Evolutionary conservation across 805 yeast species (phyloP).

Genomic region (Schwanniomyces polymorphus): DNA sequence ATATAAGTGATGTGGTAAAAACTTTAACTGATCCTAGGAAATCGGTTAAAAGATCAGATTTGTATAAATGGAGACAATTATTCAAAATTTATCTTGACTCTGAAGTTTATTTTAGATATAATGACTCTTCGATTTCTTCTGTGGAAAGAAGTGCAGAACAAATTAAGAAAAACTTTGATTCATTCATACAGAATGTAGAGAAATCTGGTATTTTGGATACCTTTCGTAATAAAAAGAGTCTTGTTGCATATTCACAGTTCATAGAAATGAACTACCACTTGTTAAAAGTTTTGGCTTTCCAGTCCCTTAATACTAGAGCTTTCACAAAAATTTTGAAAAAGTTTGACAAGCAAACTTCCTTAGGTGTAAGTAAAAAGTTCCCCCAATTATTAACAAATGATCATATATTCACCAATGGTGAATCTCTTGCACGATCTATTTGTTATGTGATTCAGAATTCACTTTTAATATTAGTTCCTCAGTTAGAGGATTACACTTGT

Average conservation of each 20-base stretch:
- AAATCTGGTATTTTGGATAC: constrained; percentile 33
- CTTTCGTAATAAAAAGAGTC: constrained; percentile 49
- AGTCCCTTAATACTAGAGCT: constrained; percentile 62
- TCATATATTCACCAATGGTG: constrained; percentile 45
- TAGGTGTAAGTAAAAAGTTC: constrained; percentile 47
- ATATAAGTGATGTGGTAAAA: constrained; percentile 39
- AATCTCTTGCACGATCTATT: constrained; percentile 52
- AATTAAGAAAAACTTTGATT: constrained; percentile 42
- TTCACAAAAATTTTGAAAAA: constrained; percentile 69
- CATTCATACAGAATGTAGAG: constrained; percentile 41
- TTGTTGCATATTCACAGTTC: constrained; percentile 49
- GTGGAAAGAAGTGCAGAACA: constrained; percentile 48
- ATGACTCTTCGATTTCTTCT: constrained; percentile 40
- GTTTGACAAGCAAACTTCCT: constrained; percentile 69
- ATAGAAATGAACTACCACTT: constrained; percentile 53
- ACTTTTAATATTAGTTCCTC: constrained; percentile 62
- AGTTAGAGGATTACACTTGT: constrained; percentile 72
- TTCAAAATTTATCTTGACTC: constrained; percentile 65
- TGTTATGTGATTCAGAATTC: constrained; percentile 56
- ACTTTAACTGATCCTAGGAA: constrained; percentile 36
- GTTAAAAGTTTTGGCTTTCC: constrained; percentile 58
- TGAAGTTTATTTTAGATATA: constrained; percentile 59
- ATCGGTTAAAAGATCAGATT: constrained; percentile 42
- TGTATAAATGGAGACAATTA: constrained; percentile 69
- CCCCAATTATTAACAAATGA: constrained; percentile 44